Percentiles rank a stretch among this genome's conserved stretches.
phyloP scores from a whole-genome alignment of 2,329 filamentous ascomycete genomes.

The Colletotrichum costaricense region DNA sequence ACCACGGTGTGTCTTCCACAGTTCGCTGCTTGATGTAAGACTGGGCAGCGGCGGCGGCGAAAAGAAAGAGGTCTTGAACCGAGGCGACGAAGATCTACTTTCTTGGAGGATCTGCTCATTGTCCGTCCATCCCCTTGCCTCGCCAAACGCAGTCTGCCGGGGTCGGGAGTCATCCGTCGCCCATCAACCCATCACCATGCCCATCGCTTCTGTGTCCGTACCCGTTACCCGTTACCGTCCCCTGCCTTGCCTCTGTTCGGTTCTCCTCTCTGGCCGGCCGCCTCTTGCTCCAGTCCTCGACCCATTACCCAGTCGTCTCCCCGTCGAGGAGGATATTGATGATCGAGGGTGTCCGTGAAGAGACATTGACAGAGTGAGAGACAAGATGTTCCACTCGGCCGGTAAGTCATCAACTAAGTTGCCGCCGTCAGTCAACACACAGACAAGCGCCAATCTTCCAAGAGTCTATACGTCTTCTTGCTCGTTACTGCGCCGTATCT shows the following conservation, averaged over 20 bases:
- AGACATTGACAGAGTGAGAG: background rate
- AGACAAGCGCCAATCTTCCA: background rate
- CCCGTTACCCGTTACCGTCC: slow-evolving; percentile 4
- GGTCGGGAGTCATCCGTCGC: slow-evolving; percentile 24
- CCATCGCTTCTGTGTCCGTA: slow-evolving; percentile 1
- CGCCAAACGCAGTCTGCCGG: slow-evolving; percentile 15
- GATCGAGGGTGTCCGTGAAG: background rate
- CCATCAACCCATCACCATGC: slow-evolving; percentile 11
- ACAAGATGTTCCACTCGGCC: background rate
- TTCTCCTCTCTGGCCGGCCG: slow-evolving; percentile 6
- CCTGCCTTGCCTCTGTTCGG: slow-evolving; percentile 18
- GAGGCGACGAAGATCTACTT: slow-evolving; percentile 7
- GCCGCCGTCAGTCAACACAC: background rate
- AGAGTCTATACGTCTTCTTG: background rate
- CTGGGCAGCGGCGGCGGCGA: background rate
- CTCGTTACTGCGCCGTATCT: slow-evolving; percentile 5
- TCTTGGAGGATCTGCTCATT: slow-evolving; percentile 24
- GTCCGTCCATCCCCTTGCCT: slow-evolving; percentile 8
- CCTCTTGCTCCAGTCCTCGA: slow-evolving; percentile 15
- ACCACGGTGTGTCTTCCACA: background rate
- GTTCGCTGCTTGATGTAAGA: background rate
- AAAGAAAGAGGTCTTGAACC: background rate
- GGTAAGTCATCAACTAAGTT: background rate
- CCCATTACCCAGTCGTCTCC: background rate
- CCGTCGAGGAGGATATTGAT: background rate